Evolutionary conservation across 805 yeast species (phyloP), one percentile per base, ranked within the genome.

Genomic region (Candida patagonica): DNA sequence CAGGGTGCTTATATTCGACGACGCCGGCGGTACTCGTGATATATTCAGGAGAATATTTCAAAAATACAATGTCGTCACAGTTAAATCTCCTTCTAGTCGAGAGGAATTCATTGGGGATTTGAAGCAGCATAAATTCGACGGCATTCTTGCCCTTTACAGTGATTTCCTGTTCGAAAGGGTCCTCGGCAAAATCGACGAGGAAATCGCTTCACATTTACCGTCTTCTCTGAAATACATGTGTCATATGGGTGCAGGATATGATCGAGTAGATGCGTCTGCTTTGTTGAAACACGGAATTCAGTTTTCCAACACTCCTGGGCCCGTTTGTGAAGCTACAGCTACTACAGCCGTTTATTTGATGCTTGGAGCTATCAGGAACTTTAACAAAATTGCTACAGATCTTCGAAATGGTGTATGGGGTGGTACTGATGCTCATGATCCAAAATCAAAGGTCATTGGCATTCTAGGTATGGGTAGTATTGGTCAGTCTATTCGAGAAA

Each of bases 1-100:
- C 37, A 72, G 73, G 47, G 75, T 84, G 6, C 66, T 85, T 20
- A 68, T 83, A 57, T 56, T 85, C 27, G 88, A 86, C 6, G 66
- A 70, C 12, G 67, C 76, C 31, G 55, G 59, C 38, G 77, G 63
- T 53, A 87, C 86, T 27, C 37, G 24, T 22, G 24, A 33, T 9
- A 12, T 17, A 3, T 33, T 33, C 13, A 73, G 70, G 31, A 63
- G 69, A 15, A 80, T 78, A 27, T 82, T 89, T 88, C 62, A 64
- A n/a, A 63, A 69, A 19, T 59, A 81, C 41, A 48, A 53, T 7
- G 51, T 67, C 31, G 52, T 68, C 15, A 71, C 67, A 4, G 68
- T 74, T 35, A 35, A 55, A n/a, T 65, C 70, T 2, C 54, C 60
- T 2, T 59, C 59, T 34, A 54, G 62, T 20, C 56, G 72, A 33